Evolutionary conservation across 2,329 filamentous ascomycete species (phyloP).

Genomic region (Pseudogymnoascus sp.): DNA sequence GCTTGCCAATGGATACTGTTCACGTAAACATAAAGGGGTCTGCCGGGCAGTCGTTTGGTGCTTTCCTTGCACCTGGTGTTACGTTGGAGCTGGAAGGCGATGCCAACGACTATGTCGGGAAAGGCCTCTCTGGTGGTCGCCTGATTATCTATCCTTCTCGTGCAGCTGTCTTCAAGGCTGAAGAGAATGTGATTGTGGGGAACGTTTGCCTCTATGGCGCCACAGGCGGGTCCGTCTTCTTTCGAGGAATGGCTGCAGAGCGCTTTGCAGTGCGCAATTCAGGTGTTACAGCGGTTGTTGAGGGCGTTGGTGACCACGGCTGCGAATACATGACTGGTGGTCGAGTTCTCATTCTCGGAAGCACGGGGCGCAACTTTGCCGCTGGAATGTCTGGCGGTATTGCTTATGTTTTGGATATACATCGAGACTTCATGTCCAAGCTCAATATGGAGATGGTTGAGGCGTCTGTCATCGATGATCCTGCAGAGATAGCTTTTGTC

Average conservation of each 20-base stretch:
- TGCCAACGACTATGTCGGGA: constrained; percentile 93
- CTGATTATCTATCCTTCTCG: constrained; percentile 90
- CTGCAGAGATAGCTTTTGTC: constrained; percentile 79
- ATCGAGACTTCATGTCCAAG: constrained; percentile 84
- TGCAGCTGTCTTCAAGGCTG: constrained; percentile 84
- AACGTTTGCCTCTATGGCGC: constrained; percentile 95
- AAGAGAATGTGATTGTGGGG: constrained; percentile 89
- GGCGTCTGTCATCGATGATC: constrained; percentile 73
- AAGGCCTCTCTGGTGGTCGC: constrained; percentile 87
- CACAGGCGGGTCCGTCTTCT: constrained; percentile 85
- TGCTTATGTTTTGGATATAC: constrained; percentile 84
- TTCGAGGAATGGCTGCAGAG: constrained; percentile 93
- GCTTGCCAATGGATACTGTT: constrained; percentile 84
- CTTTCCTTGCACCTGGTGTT: constrained; percentile 85
- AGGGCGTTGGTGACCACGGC: constrained; percentile 91
- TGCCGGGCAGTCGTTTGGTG: constrained; percentile 92
- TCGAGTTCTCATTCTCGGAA: constrained; percentile 76
- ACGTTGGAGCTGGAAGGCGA: constrained; percentile 94
- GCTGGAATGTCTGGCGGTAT: constrained; percentile 99
- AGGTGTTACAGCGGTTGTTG: constrained; percentile 89
- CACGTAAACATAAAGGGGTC: constrained; percentile 96
- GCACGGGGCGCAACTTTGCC: constrained; percentile 91
- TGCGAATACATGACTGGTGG: constrained; percentile 99
- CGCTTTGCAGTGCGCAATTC: constrained; percentile 96
- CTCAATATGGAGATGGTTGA: constrained; percentile 98